These are phyloP conservation scores for Seiridium unicorne DNA, from an alignment of 2,329 filamentous ascomycete genomes.

Conservation along the genomic window DNA sequence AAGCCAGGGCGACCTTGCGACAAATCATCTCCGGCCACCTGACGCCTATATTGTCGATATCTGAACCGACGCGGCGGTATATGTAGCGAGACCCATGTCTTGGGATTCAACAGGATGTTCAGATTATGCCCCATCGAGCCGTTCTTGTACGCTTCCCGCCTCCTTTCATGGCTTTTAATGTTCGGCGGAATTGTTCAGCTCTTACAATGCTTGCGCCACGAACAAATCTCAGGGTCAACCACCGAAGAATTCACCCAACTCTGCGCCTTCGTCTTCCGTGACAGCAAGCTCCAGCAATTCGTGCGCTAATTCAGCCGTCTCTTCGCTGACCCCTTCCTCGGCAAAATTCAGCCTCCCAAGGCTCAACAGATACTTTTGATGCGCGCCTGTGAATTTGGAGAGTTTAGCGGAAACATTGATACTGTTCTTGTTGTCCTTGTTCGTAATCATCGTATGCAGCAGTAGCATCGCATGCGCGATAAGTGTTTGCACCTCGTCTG, in stretches of 20 bases:
- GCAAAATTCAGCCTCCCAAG: constrained; percentile 84
- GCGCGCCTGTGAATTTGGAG: constrained; percentile 65
- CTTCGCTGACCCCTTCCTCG: constrained; percentile 74
- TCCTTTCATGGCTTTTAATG: no score
- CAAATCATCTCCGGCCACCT: no score
- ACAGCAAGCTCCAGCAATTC: constrained; percentile 77
- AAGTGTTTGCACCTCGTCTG: constrained; percentile 39
- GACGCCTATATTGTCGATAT: no score
- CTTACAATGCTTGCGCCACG: neutral
- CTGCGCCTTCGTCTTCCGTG: constrained; percentile 67
- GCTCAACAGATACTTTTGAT: constrained; percentile 79
- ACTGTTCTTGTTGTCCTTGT: constrained; percentile 40
- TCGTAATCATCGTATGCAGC: constrained; percentile 52
- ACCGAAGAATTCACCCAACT: constrained; percentile 36
- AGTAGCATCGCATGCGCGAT: constrained; percentile 48
- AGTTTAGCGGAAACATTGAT: constrained; percentile 71
- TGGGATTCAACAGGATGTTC: no score
- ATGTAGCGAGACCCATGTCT: no score
- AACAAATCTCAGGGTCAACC: constrained; percentile 10
- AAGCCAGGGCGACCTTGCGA: no score
- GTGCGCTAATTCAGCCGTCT: constrained; percentile 78
- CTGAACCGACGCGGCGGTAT: no score
- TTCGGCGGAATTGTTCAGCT: no score
- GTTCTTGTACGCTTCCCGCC: no score
- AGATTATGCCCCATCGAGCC: no score